Evolutionary conservation across 2,329 filamentous ascomycete species (phyloP), one percentile per base, ranked within the genome.

Genomic region (Fusarium sambucinum): DNA sequence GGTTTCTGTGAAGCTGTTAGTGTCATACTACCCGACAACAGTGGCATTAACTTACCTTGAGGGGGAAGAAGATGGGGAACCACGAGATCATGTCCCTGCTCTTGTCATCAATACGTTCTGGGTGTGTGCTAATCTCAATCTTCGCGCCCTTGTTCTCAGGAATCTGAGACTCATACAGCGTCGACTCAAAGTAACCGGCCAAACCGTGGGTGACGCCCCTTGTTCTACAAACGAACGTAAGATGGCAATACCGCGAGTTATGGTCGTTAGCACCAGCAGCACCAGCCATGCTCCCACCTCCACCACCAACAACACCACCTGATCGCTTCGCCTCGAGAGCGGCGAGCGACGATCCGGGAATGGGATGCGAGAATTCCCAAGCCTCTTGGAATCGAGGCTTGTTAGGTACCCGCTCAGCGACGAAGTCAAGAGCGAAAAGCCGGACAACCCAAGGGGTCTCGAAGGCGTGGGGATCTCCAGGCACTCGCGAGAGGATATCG

Each of bases 71-170:
- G 30, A 99, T 98, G 2, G 96, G 96, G 78, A 99, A 99, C 96
- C 96, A 99, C 56, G 93, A 97, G 68, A 97, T 97, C 96, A 99
- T 99, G 74, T 96, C 94, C 76, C 91, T 92, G 84, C 94, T 97
- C 87, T 98, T 98, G 59, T 83, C 83, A 57, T 96, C 93, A 80
- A 99, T 98, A 30, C 91, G 92, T 68, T 97, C 92, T 0, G 96
- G 96, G 74, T 97, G 91, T 6, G 92, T 99, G 75, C 93, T 97
- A 62, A 99, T 86, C 81, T 98, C 95, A 6, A 97, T 88, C 71
- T 88, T 89, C 25, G 80, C 78, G 8, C 73, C 78, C 55, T 70
- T 73, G 30, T 73, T 77, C 29, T 73, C 79, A 8, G 75, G 68
- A 9, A 80, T 66, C 63, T 81, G 80, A 14, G 84, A 86, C 71